Conservation (phyloP, 129 eudicot species). For the Apium graveolens region DNA sequence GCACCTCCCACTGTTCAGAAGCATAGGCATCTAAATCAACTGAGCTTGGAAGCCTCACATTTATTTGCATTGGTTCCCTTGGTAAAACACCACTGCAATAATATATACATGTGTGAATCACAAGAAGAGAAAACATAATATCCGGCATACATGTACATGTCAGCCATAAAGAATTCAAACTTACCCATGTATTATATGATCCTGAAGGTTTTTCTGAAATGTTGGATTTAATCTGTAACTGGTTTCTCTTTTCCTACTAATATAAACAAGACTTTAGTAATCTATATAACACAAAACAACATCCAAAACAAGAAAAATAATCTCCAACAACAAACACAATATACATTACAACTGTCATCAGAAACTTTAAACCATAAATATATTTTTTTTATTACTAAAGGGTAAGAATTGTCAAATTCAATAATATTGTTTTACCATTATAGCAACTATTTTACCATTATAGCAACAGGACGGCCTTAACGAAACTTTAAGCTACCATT, state of each 20-base stretch:
- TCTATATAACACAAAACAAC: not conserved
- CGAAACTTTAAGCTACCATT: no score
- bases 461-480: no score
- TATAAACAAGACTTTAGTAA: conserved; percentile 12
- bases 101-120: not conserved
- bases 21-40: conserved; percentile 84
- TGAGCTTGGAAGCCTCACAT: conserved; percentile 75
- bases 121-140: not conserved
- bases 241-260: conserved; percentile 72
- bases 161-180: conserved; percentile 10
- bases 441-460: no score
- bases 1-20: conserved; percentile 85
- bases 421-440: no score
- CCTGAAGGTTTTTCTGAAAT: conserved; percentile 71
- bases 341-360: not conserved
- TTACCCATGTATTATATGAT: conserved; percentile 78
- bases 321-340: not conserved
- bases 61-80: conserved; percentile 64
- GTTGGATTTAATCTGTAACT: conserved; percentile 54
- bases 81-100: conserved; percentile 64
- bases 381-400: not conserved
- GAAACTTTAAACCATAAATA: not conserved
- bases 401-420: not conserved
- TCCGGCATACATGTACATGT: conserved; percentile 6
- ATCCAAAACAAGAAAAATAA: not conserved